phyloP scores from a whole-genome alignment of 441 rosid species.

The Brassica hybrid region DNA sequence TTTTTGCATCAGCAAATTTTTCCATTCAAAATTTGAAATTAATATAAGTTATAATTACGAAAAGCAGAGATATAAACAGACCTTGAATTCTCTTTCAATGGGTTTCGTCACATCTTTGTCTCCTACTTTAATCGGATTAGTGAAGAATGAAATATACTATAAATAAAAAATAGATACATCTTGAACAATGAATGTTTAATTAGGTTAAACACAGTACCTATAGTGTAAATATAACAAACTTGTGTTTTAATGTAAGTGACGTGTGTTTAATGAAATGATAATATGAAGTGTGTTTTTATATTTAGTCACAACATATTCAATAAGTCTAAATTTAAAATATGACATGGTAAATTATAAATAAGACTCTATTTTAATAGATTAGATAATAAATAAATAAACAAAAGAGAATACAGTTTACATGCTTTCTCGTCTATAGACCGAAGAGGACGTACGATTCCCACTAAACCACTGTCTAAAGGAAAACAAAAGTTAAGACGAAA shows the following conservation, averaged over 20 bases:
- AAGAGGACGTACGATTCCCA: conserved; percentile 37
- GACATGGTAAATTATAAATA: background rate
- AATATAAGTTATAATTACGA: background rate
- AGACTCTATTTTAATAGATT: background rate
- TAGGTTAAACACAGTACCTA: background rate
- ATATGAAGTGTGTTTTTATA: background rate
- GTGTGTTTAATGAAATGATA: background rate
- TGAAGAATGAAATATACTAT: background rate
- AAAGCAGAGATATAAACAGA: background rate
- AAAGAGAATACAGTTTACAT: conserved; percentile 15
- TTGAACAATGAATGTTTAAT: background rate
- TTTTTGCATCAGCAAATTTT: background rate
- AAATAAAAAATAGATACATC: background rate
- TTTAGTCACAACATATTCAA: background rate
- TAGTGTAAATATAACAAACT: no score
- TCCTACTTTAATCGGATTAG: background rate
- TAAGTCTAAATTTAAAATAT: no score
- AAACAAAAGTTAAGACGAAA: conserved; percentile 7
- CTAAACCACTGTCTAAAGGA: conserved; percentile 28
- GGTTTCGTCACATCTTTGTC: background rate
- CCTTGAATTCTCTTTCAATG: background rate
- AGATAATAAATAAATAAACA: background rate
- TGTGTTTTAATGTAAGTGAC: background rate
- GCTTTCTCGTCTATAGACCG: conserved; percentile 17
- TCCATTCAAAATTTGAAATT: background rate